Evolutionary conservation across 805 yeast genomes (phyloP), one percentile per base, ranked within the genome.

Genomic region (Zygoascus tannicola): DNA sequence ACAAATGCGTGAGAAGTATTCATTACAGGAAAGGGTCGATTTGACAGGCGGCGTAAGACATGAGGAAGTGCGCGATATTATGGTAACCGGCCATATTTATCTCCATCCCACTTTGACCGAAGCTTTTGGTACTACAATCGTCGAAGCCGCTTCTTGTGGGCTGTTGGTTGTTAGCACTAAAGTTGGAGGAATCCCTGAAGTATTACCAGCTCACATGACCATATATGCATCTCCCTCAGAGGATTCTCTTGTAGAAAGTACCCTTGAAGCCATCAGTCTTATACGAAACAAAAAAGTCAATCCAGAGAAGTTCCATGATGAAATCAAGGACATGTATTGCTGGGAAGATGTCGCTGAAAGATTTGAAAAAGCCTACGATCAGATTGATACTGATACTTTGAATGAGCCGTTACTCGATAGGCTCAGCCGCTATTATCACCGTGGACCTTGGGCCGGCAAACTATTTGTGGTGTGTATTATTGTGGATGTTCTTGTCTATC

Each of bases 101-200:
- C 63, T 92, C 22, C 97, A 92, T 62, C 88, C 98, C 0, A 80
- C 96, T 0, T 69, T 92, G 34, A 92, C 97, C 0, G 99, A 92
- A 60, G 98, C 97, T 0, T 92, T 92, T 64, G 99, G 99, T 2
- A 92, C 98, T 0, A 97, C 86, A 0, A 66, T 92, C 8, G 95
- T 92, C 0, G 99, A 92, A 59, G 99, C 99, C 0, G 98, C 97
- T 0, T 82, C 95, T 1, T 92, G 97, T 67, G 97, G 97, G 0
- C 62, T 92, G 32, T 70, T 85, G 16, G 95, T 92, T 2, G 98
- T 92, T 0, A 87, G 97, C 0, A 92, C 99, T 0, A 78, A 79
- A 46, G 98, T 92, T 0, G 99, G 99, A 10, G 99, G 98, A 4
- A 88, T 92, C 33, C 97, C 97, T 0, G 99, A 92, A 58, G 97